These are phyloP conservation scores for Dimargaris verticillata DNA, from an alignment of 192 early-diverging fungal species.

Conservation along the genomic window DNA sequence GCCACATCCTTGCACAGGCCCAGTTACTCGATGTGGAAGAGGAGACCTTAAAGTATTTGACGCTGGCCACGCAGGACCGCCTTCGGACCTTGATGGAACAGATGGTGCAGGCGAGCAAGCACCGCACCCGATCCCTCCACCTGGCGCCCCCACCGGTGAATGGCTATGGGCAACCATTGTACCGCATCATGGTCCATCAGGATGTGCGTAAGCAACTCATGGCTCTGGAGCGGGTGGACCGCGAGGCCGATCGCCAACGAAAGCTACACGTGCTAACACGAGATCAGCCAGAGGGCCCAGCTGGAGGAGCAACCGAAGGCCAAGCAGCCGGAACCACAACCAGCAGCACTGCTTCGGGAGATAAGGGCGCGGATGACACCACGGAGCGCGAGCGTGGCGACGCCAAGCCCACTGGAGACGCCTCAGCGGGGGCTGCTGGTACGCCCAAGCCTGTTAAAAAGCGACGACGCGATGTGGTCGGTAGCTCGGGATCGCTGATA, in stretches of 20 bases:
- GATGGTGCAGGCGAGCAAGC: slow-evolving; percentile 53
- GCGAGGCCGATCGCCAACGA: slow-evolving; percentile 43
- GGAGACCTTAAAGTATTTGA: slow-evolving; percentile 42
- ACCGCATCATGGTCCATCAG: slow-evolving; percentile 44
- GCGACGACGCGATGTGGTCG: slow-evolving; percentile 16
- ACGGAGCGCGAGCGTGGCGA: slow-evolving; percentile 16
- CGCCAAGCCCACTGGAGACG: slow-evolving; percentile 17
- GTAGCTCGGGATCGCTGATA: slow-evolving; percentile 28
- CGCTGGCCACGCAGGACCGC: slow-evolving; percentile 51
- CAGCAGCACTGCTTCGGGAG: not conserved
- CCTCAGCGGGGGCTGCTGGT: slow-evolving; percentile 6
- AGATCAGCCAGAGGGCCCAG: slow-evolving; percentile 19
- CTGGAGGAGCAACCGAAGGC: slow-evolving; percentile 12
- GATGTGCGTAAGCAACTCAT: slow-evolving; percentile 53
- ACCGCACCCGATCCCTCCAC: slow-evolving; percentile 43
- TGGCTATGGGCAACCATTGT: slow-evolving; percentile 37
- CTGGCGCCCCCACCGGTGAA: slow-evolving; percentile 39
- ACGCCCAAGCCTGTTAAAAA: slow-evolving; percentile 4
- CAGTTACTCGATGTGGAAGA: slow-evolving; percentile 29
- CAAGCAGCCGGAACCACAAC: slow-evolving; percentile 2
- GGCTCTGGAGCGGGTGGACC: slow-evolving; percentile 50
- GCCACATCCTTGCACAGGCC: slow-evolving; percentile 12
- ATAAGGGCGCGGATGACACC: not conserved
- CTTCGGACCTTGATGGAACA: slow-evolving; percentile 42
- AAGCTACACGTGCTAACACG: slow-evolving; percentile 27